Conservation (phyloP, 352 stramenopile species). For the Globisporangium yorkense region DNA sequence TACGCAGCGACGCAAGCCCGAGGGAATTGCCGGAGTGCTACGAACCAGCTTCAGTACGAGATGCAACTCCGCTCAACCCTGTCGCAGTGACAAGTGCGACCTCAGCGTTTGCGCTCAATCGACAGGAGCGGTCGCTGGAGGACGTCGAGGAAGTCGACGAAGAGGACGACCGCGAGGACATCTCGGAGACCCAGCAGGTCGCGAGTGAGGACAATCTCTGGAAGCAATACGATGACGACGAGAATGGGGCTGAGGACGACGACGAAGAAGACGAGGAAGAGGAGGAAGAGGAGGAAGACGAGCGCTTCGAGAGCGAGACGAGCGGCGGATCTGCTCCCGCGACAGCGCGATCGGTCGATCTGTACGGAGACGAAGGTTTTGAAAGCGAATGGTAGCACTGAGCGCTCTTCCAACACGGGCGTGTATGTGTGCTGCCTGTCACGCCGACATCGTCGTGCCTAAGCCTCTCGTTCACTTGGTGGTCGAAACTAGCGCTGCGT, state of each 20-base stretch:
- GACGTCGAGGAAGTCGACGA: constrained; percentile 14
- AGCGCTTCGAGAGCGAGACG: constrained; percentile 7
- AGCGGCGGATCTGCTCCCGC: constrained; percentile 4
- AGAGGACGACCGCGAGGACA: not conserved
- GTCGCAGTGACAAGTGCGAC: not conserved
- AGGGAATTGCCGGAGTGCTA: not conserved
- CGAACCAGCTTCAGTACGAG: not conserved
- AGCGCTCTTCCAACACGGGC: too few relatives aligned
- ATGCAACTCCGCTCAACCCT: not conserved
- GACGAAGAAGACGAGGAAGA: constrained; percentile 23
- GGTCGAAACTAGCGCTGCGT: not conserved
- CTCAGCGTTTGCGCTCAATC: not conserved
- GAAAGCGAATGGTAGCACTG: constrained; percentile 38
- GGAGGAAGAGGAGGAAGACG: constrained; percentile 7
- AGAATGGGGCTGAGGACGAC: constrained; percentile 8
- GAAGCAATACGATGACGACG: constrained; percentile 27
- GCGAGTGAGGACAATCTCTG: constrained; percentile 11
- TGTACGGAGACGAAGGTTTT: constrained; percentile 54
- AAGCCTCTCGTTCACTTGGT: not conserved
- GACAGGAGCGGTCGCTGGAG: constrained; percentile 8
- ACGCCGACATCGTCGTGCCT: too few relatives aligned
- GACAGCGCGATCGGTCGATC: constrained; percentile 19
- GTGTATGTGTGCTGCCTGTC: too few relatives aligned
- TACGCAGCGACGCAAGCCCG: not conserved
- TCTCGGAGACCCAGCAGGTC: not conserved